These are phyloP conservation scores for Nitzschia sp. DNA, from an alignment of 108 stramenopile genomes.

Conservation along the genomic window DNA sequence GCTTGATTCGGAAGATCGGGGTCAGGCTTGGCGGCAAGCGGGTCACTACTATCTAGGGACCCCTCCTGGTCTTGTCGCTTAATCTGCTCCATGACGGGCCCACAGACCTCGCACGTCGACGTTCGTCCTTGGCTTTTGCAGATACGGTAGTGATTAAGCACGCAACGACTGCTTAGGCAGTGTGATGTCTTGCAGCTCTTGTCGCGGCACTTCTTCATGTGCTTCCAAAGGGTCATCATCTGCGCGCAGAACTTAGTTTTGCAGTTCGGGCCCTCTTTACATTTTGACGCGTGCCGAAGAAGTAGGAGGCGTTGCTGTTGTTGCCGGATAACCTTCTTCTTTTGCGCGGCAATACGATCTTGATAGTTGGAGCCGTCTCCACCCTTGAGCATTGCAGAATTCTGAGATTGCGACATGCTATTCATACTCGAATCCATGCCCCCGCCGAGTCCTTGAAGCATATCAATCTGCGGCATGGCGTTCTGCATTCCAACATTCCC, in stretches of 20 bases:
- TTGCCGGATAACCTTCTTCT: conserved; percentile 60
- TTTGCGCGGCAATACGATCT: conserved; percentile 41
- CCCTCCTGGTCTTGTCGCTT: conserved; percentile 35
- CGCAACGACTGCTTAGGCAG: conserved; percentile 76
- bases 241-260: conserved; percentile 68
- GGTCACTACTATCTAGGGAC: conserved; percentile 25
- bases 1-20: conserved; percentile 48
- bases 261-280: conserved; percentile 53
- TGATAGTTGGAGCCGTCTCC: conserved; percentile 18
- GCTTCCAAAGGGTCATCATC: conserved; percentile 79
- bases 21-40: conserved; percentile 55
- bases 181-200: conserved; percentile 78
- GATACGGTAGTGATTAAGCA: conserved; percentile 75
- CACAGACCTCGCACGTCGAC: conserved; percentile 70
- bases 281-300: conserved; percentile 73
- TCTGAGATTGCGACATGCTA: conserved; percentile 22
- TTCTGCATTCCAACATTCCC: not conserved
- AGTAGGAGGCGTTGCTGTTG: conserved; percentile 76
- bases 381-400: conserved; percentile 23
- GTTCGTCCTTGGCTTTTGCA: conserved; percentile 71
- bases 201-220: conserved; percentile 78
- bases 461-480: conserved; percentile 5
- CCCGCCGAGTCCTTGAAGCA: conserved; percentile 9
- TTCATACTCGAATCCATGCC: conserved; percentile 10
- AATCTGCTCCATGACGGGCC: conserved; percentile 74